A percentile compares a stretch with the other conserved stretches of the same genome.
Evolutionary conservation across 495 filamentous ascomycete species (phyloP).

Genomic region (Eremomyces bilateralis): DNA sequence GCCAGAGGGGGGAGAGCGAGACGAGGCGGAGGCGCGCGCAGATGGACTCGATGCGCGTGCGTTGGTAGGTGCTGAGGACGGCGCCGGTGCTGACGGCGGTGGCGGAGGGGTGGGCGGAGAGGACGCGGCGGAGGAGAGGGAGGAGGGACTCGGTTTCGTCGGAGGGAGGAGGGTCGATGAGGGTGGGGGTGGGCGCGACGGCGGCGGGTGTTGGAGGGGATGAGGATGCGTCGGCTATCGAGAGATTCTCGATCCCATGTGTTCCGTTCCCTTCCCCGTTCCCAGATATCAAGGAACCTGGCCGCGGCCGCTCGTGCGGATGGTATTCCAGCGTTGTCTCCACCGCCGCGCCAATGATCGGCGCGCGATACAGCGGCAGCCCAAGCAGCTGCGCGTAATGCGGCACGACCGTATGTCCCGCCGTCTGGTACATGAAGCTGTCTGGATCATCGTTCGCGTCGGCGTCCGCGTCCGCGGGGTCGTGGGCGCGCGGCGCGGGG

Average conservation of each 20-base stretch:
- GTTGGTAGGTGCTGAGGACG: constrained; percentile 86
- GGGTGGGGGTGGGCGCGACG: constrained; percentile 56
- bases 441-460: constrained; percentile 49
- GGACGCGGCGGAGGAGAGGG: constrained; percentile 43
- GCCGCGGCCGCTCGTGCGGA: constrained; percentile 1
- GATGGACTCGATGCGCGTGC: constrained; percentile 80
- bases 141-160: constrained; percentile 84
- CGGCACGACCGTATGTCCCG: constrained; percentile 71
- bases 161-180: constrained; percentile 17
- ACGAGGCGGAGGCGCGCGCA: constrained; percentile 52
- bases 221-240: background rate
- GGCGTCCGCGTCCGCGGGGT: constrained; percentile 4
- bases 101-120: constrained; percentile 42
- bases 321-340: constrained; percentile 41
- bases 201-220: constrained; percentile 45
- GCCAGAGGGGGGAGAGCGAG: constrained; percentile 77
- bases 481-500: constrained; percentile 20
- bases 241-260: background rate
- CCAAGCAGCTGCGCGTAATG: constrained; percentile 57
- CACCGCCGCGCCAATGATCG: constrained; percentile 46
- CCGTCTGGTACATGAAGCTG: constrained; percentile 99
- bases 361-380: constrained; percentile 56
- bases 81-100: constrained; percentile 80
- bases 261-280: background rate
- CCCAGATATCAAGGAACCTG: constrained; percentile 3